Conservation (phyloP, 805 yeast species). For the Spencermartinsiella europaea region DNA sequence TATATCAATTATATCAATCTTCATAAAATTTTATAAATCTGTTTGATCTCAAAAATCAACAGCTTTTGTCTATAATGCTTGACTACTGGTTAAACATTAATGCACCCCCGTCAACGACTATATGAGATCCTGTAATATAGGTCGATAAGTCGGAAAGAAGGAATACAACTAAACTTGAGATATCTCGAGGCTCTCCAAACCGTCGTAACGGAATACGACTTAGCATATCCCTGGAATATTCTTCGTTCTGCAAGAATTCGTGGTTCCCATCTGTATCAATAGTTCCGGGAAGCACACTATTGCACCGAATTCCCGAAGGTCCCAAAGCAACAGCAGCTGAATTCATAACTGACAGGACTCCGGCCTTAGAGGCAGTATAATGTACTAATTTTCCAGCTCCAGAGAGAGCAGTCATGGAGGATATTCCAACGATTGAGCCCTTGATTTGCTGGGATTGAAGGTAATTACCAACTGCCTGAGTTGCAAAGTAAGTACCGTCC, state of each 20-base stretch:
- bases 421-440: slow-evolving; percentile 40
- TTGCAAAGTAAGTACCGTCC: slow-evolving; percentile 41
- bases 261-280: slow-evolving; percentile 13
- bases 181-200: slow-evolving; percentile 22
- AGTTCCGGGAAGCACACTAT: slow-evolving; percentile 16
- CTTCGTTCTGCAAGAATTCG: slow-evolving; percentile 32
- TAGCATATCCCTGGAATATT: slow-evolving; percentile 35
- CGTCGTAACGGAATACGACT: slow-evolving; percentile 23
- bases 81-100: slow-evolving; percentile 28
- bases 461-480: slow-evolving; percentile 32
- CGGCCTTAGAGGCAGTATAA: slow-evolving; percentile 27
- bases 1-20: no score
- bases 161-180: slow-evolving; percentile 25
- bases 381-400: slow-evolving; percentile 31
- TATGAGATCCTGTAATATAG: slow-evolving; percentile 13
- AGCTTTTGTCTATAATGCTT: no score
- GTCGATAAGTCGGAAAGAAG: slow-evolving; percentile 17
- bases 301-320: slow-evolving; percentile 13
- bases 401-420: slow-evolving; percentile 11
- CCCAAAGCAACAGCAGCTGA: slow-evolving; percentile 18
- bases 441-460: background rate
- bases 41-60: no score
- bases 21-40: no score
- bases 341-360: slow-evolving; percentile 15
- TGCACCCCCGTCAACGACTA: slow-evolving; percentile 20